Evolutionary conservation across 192 early-diverging fungal species (phyloP), one percentile per base, ranked within the genome.

Genomic region (Obelidium mucronatum): DNA sequence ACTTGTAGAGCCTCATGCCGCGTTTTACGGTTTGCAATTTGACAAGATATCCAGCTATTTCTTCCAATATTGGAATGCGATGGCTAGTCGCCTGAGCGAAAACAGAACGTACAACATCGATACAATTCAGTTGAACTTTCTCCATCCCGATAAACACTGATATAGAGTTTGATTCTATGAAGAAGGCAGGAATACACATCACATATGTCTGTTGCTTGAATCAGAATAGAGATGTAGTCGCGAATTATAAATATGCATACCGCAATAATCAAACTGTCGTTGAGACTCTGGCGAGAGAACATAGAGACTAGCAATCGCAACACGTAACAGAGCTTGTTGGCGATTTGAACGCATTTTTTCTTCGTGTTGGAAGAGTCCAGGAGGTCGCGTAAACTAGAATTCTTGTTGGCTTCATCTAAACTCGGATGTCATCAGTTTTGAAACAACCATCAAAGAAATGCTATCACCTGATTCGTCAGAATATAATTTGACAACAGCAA

Each of bases 1-100:
- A 69, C 69, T 84, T 86, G 48, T 91, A 92, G 22, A 82, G 73
- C 44, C 85, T 89, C 44, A 78, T 59, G 2, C 75, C 76, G 24
- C 86, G 85, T 73, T 89, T 89, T 24, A 77, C 81, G 1, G 85
- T 83, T 3, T 91, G 87, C n/a, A 94, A 76, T 63, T 90, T 91
- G 58, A 91, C 87, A 13, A 95, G 70, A 31, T 90, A 89, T 0
- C 88, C 88, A 19, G 94, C 82, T n/a, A 95, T 91, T 67, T 97
- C 96, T 64, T 95, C 96, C 30, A 97, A 75, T 33, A 97, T 94
- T 87, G 93, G 94, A 26, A 76, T 78, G 31, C 94, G 85, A 64
- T 96, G 94, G 8, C 66, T 76, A 0, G 83, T 67, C 51, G 90
- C 76, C 53, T 82, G 85, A 8, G 84, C 75, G 76, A 91, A 94